Percentiles rank a stretch among this genome's conserved stretches.
phyloP scores from a whole-genome alignment of 768 basidiomycete species.

The Hebeloma cylindrosporum region DNA sequence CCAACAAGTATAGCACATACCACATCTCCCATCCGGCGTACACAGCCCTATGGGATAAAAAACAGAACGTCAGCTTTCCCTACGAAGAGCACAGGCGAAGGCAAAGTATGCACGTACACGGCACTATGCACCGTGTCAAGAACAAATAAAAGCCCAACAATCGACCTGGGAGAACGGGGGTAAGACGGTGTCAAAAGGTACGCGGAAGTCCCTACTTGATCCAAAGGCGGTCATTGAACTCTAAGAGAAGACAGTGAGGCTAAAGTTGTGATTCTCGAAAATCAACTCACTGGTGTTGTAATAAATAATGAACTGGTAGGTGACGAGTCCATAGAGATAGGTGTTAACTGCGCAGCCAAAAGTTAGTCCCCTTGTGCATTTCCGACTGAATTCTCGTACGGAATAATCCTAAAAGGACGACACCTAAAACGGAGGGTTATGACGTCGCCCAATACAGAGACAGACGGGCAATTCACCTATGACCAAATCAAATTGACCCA shows the following conservation, averaged over 20 bases:
- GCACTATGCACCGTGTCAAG: constrained; percentile 39
- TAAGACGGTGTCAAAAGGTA: not conserved
- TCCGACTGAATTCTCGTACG: too few relatives aligned
- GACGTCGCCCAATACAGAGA: not conserved
- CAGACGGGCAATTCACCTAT: constrained; percentile 21
- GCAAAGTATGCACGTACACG: constrained; percentile 25
- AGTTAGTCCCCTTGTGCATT: too few relatives aligned
- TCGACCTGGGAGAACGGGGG: constrained; percentile 19
- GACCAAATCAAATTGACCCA: constrained; percentile 28
- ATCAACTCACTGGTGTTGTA: constrained; percentile 30
- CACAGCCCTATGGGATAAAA: constrained; percentile 29
- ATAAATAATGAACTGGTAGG: constrained; percentile 42
- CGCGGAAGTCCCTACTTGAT: constrained; percentile 28
- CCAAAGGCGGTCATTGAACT: constrained; percentile 39
- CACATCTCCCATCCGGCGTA: constrained; percentile 36
- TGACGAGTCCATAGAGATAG: constrained; percentile 42
- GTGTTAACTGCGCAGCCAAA: constrained; percentile 27
- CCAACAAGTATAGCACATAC: constrained; percentile 28
- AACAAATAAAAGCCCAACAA: constrained; percentile 34
- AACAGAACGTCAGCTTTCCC: too few relatives aligned
- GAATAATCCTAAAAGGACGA: constrained; percentile 29
- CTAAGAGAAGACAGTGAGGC: constrained; percentile 14
- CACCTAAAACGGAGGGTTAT: constrained; percentile 16
- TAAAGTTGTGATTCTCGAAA: constrained; percentile 1
- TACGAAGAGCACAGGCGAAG: not conserved